Percentiles rank a stretch among this genome's conserved stretches.
Conservation (phyloP, 805 yeast genomes). For the Ogataea saltuana region DNA sequence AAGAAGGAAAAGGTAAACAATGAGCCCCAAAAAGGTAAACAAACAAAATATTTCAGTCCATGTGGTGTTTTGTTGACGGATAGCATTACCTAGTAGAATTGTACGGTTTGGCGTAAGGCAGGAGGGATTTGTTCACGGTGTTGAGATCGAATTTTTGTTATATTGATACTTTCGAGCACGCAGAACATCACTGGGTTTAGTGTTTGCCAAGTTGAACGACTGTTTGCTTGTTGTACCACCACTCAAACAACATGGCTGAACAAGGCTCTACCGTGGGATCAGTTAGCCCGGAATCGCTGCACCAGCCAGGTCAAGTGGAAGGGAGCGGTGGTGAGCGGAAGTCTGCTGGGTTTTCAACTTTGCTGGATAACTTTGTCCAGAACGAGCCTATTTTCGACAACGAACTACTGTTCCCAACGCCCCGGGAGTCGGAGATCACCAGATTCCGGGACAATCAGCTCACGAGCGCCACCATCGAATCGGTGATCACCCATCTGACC, state of each 20-base stretch:
- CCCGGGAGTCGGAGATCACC: constrained; percentile 35
- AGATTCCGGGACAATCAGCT: constrained; percentile 24
- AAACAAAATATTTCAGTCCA: constrained; percentile 6
- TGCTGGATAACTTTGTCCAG: constrained; percentile 31
- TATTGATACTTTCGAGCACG: too few species aligned
- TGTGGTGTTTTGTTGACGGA: constrained; percentile 1
- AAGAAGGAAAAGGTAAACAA: constrained; percentile 13
- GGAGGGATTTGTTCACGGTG: background rate
- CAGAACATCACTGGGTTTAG: too few species aligned
- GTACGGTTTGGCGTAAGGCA: too few species aligned
- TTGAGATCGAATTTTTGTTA: background rate
- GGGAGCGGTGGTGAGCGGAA: background rate
- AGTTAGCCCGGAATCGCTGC: background rate
- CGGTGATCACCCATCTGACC: constrained; percentile 61
- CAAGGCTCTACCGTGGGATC: background rate
- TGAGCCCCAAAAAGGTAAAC: constrained; percentile 7
- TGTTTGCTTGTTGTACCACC: too few species aligned
- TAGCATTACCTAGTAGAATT: constrained; percentile 1
- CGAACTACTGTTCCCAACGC: constrained; percentile 35
- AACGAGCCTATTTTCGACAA: constrained; percentile 39
- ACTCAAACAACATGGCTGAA: constrained; percentile 4
- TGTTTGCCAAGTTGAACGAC: too few species aligned
- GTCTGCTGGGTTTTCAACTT: constrained; percentile 10
- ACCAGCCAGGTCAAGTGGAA: background rate
- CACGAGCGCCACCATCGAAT: constrained; percentile 34